These are phyloP conservation scores for Ganoderma lucidum DNA, from an alignment of 1,284 basidiomycete species.

Conservation along the genomic window DNA sequence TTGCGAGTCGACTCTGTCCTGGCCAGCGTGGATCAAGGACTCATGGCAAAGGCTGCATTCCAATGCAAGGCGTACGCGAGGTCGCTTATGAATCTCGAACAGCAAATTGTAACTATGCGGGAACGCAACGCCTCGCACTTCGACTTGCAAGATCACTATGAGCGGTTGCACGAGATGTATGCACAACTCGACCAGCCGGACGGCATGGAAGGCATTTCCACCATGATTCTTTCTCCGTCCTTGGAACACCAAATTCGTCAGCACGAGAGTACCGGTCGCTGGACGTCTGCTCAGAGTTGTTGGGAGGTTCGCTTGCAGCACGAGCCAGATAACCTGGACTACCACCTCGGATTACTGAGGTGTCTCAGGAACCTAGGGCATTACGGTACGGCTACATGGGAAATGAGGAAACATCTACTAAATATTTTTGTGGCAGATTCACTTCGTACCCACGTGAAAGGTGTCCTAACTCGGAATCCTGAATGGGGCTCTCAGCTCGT, in stretches of 20 bases:
- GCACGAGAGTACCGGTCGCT: conserved; percentile 96
- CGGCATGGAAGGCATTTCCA: conserved; percentile 98
- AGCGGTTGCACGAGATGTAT: conserved; percentile 95
- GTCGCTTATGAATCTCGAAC: conserved; percentile 95
- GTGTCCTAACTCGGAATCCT: conserved; percentile 87
- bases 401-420: neutral
- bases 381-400: conserved; percentile 73
- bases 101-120: conserved; percentile 69
- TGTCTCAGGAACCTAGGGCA: conserved; percentile 97
- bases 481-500: conserved; percentile 85
- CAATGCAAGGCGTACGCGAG: conserved; percentile 95
- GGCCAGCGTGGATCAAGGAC: conserved; percentile 84
- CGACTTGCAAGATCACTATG: conserved; percentile 84
- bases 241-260: conserved; percentile 98
- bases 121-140: conserved; percentile 51
- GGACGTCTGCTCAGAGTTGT: conserved; percentile 99
- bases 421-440: conserved; percentile 69
- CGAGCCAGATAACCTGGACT: conserved; percentile 87
- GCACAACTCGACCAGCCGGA: conserved; percentile 97
- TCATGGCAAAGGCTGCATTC: conserved; percentile 94
- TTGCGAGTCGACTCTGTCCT: conserved; percentile 81
- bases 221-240: conserved; percentile 88
- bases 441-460: conserved; percentile 93
- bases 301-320: conserved; percentile 99
- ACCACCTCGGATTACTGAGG: conserved; percentile 90